These are phyloP conservation scores for Fusarium torreyae DNA, from an alignment of 2,329 filamentous ascomycete genomes.

Conservation along the genomic window DNA sequence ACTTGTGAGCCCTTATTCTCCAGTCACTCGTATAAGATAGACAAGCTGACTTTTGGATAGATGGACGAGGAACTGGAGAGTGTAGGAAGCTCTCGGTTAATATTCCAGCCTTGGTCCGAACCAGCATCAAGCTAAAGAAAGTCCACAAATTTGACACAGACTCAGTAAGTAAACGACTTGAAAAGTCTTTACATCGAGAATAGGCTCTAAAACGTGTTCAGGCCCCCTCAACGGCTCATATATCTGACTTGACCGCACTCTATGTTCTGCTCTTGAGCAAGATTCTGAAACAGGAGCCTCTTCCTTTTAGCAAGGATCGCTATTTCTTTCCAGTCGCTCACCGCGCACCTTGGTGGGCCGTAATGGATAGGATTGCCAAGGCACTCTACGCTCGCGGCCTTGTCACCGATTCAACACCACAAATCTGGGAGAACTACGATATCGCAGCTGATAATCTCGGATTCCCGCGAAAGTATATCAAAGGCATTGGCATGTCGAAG, in stretches of 20 bases:
- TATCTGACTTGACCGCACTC: constrained; percentile 52
- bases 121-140: constrained; percentile 48
- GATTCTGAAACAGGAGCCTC: constrained; percentile 47
- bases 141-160: constrained; percentile 55
- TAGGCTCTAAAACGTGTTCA: constrained; percentile 19
- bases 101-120: constrained; percentile 51
- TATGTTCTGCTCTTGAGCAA: constrained; percentile 51
- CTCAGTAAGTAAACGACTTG: constrained; percentile 45
- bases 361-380: constrained; percentile 49
- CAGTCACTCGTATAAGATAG: too few relatives aligned
- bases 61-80: constrained; percentile 54
- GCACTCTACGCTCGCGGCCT: constrained; percentile 51
- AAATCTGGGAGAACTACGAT: constrained; percentile 53
- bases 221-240: constrained; percentile 49
- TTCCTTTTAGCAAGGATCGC: constrained; percentile 51
- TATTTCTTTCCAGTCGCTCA: constrained; percentile 56
- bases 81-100: constrained; percentile 54
- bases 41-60: constrained; percentile 35
- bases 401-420: constrained; percentile 43
- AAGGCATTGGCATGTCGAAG: constrained; percentile 30
- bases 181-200: rapidly evolving
- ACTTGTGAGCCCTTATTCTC: constrained; percentile 47
- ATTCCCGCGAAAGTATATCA: constrained; percentile 46
- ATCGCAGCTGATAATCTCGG: constrained; percentile 51
- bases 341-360: constrained; percentile 49